These are phyloP conservation scores for Mycena sanguinolenta DNA, from an alignment of 768 basidiomycete genomes.

Conservation along the genomic window DNA sequence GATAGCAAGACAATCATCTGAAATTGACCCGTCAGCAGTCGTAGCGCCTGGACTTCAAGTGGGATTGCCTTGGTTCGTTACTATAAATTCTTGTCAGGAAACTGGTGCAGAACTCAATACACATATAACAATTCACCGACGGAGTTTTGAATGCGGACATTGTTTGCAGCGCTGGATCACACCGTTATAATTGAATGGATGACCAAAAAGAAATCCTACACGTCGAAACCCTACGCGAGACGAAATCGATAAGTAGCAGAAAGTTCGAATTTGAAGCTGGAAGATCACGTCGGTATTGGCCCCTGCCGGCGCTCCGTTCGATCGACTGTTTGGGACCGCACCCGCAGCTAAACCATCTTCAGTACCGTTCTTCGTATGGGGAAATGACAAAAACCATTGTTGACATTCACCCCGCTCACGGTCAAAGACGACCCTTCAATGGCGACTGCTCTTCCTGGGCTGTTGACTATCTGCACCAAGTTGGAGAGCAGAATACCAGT, in stretches of 20 bases:
- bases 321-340: slow-evolving; percentile 32
- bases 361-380: neutral
- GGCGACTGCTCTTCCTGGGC: slow-evolving; percentile 32
- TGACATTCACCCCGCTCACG: slow-evolving; percentile 32
- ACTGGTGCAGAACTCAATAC: no score
- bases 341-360: slow-evolving; percentile 29
- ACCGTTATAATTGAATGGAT: neutral
- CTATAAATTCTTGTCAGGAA: no score
- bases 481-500: no score
- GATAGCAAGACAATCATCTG: slow-evolving; percentile 41
- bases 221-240: slow-evolving; percentile 20
- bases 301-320: slow-evolving; percentile 36
- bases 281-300: slow-evolving; percentile 37
- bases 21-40: neutral
- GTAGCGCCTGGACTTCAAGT: neutral
- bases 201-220: neutral
- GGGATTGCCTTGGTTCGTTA: slow-evolving; percentile 40
- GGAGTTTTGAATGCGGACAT: slow-evolving; percentile 34
- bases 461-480: slow-evolving; percentile 26
- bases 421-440: slow-evolving; percentile 35
- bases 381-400: slow-evolving; percentile 23
- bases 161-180: slow-evolving; percentile 33
- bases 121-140: no score
- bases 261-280: no score
- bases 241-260: no score